Base-by-base conservation (phyloP, 352 stramenopile species). In the Phytophthora cryptogea region DNA sequence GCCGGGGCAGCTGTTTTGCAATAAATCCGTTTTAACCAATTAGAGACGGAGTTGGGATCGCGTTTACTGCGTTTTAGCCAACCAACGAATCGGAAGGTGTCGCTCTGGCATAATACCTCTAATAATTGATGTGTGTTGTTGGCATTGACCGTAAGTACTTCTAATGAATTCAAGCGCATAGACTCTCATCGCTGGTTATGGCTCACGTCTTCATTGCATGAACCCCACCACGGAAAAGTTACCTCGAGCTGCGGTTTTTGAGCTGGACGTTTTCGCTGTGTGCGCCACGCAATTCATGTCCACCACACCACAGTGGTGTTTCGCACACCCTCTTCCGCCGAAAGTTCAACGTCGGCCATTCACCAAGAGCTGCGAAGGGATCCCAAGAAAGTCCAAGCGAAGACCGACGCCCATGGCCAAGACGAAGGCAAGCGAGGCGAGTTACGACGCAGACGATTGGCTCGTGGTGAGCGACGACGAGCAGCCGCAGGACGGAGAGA, bases 291-390 rank as follows among this genome's bases (percentile, higher is more conserved):
- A 31, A 9, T 2, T 51, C 9, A 39, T 40, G 54, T 61, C 8
- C 20, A 3, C 20, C 16, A 67, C 51, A 52, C 17, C 51, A 56
- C 40, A 9, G 40, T 61, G 9, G 28, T 44, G 58, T 66, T 35
- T n/a, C 11, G 27, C 26, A 52, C 54, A 42, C 36, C 20, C n/a
- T 23, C 20, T 39, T 26, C 14, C 5, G 16, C 44, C 27, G 20
- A 23, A 67, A 66, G 59, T 66, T 62, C 59, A 62, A 62, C 50
- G 36, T 59, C 57, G 54, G 32, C 47, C 50, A 61, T 66, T 62
- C 52, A 53, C 30, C 36, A 62, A 55, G 11, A 27, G 31, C 37
- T 44, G 16, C 39, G 7, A 33, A 42, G 28, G 31, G 36, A 43
- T 56, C 45, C 33, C 32, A 23, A 37, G 32, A 28, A 16, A 27